A percentile compares a stretch with the other conserved stretches of the same genome.
phyloP scores from a whole-genome alignment of 345 rosid species.

The Erysimum cheiranthoides region DNA sequence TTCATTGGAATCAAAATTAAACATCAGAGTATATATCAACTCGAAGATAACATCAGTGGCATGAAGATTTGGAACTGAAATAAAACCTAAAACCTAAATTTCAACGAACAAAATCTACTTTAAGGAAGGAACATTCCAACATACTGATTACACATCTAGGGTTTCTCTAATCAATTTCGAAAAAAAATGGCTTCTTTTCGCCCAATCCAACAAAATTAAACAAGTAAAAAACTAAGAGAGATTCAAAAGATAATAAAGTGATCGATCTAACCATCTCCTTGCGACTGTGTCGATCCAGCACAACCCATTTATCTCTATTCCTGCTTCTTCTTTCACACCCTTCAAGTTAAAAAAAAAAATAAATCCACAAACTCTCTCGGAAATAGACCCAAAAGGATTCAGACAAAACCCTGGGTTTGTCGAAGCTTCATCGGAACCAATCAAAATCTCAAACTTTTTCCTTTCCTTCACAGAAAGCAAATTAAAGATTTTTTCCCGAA shows the following conservation, averaged over 20 bases:
- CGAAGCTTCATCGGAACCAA: constrained; percentile 43
- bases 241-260: constrained; percentile 10
- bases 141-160: constrained; percentile 15
- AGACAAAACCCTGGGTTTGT: constrained; percentile 33
- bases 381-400: constrained; percentile 31
- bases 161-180: not conserved
- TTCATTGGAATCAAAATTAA: not conserved
- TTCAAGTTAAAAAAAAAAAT: constrained; percentile 23
- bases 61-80: not conserved
- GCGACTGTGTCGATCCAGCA: constrained; percentile 74
- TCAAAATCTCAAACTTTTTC: constrained; percentile 24
- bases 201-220: constrained; percentile 1
- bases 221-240: constrained; percentile 1
- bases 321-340: constrained; percentile 24
- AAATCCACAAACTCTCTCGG: not conserved
- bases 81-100: constrained; percentile 32
- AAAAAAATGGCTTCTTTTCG: not conserved
- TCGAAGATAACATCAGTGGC: not conserved
- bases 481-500: not conserved
- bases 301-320: constrained; percentile 64
- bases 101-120: constrained; percentile 10
- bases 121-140: constrained; percentile 19
- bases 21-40: not conserved
- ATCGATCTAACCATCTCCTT: constrained; percentile 58
- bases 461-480: not conserved